Base-by-base conservation (phyloP, 1,139 yeast genomes). In the Kluyveromyces sp. region DNA sequence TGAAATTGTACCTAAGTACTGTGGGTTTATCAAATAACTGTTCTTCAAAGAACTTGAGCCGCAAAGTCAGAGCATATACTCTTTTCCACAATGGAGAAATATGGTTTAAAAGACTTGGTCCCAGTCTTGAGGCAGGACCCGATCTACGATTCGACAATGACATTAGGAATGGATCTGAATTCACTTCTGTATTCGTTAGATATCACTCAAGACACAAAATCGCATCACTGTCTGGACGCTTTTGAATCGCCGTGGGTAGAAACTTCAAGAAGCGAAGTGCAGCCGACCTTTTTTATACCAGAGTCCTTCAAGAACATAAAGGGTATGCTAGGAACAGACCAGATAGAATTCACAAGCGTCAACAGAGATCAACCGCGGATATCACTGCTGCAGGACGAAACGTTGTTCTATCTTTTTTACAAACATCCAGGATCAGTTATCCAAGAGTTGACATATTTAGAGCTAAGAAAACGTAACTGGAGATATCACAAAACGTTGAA, bases 161-260 rank as follows among this genome's bases (percentile, higher is more conserved):
- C 95, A 7, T 71, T 86, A 47, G 97, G 97, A 18, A 82, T 83
- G 41, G 97, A 92, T 58, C 68, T 88, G 45, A 77, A 80, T 46
- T 77, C 83, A 52, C 68, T 85, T 15, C 68, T 87, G 40, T 84
- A 85, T 56, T 70, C 65, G 9, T 44, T 61, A n/a, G 63, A 63
- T 11, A 57, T 61, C 34, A 36, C 45, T n/a, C 31, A 77, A 48
- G 69, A 88, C 16, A 39, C 39, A 12, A 42, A 39, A 13, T 40
- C 39, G 13, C 45, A 42, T 25, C 45, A 42, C 22, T 34, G 42
- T 29, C 73, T 89, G 40, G 75, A 75, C 54, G 78, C 80, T n/a
- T 78, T 89, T 58, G 80, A 94, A 22, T 83, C 95, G 11, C 97
- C 97, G 11, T 92, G 97, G 97, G 73, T 85, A 32, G 97, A 89